phyloP scores from a whole-genome alignment of 2,329 filamentous ascomycete genomes.

The Daldinia sp. region DNA sequence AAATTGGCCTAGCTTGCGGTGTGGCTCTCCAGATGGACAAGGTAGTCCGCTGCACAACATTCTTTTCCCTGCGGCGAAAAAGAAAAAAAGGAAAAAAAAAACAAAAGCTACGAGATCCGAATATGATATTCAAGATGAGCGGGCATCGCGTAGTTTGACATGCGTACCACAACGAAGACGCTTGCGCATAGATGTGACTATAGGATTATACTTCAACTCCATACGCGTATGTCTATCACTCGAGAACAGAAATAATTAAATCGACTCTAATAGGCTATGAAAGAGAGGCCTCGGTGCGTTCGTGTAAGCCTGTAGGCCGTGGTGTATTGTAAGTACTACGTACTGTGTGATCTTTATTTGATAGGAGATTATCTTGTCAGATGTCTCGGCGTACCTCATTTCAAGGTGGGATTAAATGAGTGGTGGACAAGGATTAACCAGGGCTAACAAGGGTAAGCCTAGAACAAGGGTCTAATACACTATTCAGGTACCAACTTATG shows the following conservation, averaged over 20 bases:
- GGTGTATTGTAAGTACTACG: background rate
- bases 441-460: background rate
- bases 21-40: slow-evolving; percentile 8
- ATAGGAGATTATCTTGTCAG: slow-evolving; percentile 6
- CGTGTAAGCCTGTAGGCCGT: no score
- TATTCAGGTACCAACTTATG: no score
- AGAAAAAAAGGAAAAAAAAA: no score
- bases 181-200: background rate
- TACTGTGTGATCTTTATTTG: slow-evolving; percentile 1
- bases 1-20: background rate
- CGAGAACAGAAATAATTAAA: background rate
- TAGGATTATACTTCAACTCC: background rate
- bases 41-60: slow-evolving; percentile 21
- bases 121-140: background rate
- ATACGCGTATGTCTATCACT: background rate
- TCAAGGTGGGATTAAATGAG: slow-evolving; percentile 9
- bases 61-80: slow-evolving; percentile 5
- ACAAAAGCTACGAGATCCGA: background rate
- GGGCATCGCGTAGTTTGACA: background rate
- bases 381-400: slow-evolving; percentile 26
- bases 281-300: background rate
- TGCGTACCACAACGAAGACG: background rate
- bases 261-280: slow-evolving; percentile 2
- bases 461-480: no score
- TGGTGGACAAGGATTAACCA: no score